Evolutionary conservation across 768 basidiomycete genomes (phyloP).

Genomic region (Pleurotus tuber-regium): DNA sequence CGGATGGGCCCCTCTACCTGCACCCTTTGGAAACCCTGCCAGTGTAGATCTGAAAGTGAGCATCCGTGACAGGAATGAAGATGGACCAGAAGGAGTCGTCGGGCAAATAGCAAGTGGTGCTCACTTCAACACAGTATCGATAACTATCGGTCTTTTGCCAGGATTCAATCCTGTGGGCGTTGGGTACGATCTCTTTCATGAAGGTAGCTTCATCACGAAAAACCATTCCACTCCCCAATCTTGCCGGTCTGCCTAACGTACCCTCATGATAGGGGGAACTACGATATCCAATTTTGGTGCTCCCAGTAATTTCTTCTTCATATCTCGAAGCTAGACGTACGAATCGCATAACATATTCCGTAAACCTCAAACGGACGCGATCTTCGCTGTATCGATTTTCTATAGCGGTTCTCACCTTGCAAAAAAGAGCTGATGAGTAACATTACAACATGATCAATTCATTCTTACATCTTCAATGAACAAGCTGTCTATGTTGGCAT

Average conservation of each 20-base stretch:
- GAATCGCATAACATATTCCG: constrained; percentile 66
- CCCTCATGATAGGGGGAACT: constrained; percentile 34
- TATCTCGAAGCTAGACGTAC: constrained; percentile 66
- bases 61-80: not conserved
- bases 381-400: constrained; percentile 65
- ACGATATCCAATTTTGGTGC: constrained; percentile 58
- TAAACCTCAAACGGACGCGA: constrained; percentile 62
- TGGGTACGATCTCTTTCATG: constrained; percentile 49
- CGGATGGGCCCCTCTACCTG: constrained; percentile 40
- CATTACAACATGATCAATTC: not conserved
- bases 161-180: constrained; percentile 64
- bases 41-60: not conserved
- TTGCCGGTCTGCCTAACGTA: constrained; percentile 17
- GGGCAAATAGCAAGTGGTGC: not conserved
- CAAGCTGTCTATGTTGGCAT: constrained; percentile 48
- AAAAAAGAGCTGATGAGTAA: not conserved
- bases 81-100: constrained; percentile 4
- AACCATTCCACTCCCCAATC: constrained; percentile 57
- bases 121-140: constrained; percentile 49
- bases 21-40: constrained; percentile 46
- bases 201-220: constrained; percentile 52
- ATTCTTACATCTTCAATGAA: constrained; percentile 73
- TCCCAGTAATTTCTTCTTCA: constrained; percentile 57
- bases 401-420: constrained; percentile 61
- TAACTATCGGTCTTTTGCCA: constrained; percentile 66